These are phyloP conservation scores for Schoenoplectus tabernaemontani DNA, from an alignment of 202 grass and related monocot genomes.

Conservation along the genomic window DNA sequence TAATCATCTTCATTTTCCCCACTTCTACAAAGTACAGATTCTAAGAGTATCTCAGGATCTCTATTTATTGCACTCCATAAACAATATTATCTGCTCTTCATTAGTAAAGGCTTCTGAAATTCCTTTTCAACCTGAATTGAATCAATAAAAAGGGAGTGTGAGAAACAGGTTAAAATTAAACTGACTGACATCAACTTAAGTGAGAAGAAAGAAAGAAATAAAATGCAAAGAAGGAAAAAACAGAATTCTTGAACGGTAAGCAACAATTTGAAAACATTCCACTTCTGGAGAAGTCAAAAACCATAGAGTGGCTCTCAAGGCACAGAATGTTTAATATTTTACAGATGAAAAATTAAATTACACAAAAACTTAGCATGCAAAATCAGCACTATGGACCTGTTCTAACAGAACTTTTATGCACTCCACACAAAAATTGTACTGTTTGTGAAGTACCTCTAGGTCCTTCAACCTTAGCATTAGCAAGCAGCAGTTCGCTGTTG, in stretches of 20 bases:
- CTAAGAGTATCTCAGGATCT: background rate
- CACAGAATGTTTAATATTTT: background rate
- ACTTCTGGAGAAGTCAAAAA: background rate
- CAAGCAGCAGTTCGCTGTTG: too few species aligned
- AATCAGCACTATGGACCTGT: too few species aligned
- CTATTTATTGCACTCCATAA: slow-evolving; percentile 6
- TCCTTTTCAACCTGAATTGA: background rate
- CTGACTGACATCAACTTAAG: background rate
- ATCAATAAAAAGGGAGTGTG: background rate
- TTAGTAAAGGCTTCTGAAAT: background rate
- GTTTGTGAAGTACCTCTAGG: too few species aligned
- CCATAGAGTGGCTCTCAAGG: background rate
- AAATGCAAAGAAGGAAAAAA: background rate
- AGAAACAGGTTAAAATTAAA: slow-evolving; percentile 16
- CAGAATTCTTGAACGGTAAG: slow-evolving; percentile 5
- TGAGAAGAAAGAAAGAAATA: background rate
- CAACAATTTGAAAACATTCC: background rate
- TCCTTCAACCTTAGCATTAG: background rate
- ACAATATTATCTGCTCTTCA: background rate
- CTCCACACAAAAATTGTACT: too few species aligned
- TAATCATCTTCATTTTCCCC: slow-evolving; percentile 47
- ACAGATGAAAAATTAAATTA: background rate
- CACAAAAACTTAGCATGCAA: background rate
- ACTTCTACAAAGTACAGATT: background rate
- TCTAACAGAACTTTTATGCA: too few species aligned